Evolutionary conservation across 1,284 basidiomycete species (phyloP).

Genomic region (Cystobasidium pallidum): DNA sequence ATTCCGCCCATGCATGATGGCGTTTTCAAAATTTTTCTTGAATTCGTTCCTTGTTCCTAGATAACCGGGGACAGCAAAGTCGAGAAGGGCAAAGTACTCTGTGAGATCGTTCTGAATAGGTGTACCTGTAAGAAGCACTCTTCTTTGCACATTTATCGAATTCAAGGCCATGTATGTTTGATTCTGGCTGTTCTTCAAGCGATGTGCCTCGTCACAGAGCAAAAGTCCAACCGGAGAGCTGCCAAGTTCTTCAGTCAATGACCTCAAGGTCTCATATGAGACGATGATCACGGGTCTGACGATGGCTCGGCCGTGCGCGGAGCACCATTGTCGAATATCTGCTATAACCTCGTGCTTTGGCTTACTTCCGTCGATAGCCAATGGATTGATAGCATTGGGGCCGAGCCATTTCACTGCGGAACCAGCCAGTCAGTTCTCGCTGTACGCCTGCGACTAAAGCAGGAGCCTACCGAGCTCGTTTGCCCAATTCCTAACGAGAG

Average conservation of each 20-base stretch:
- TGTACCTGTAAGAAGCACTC: conserved; percentile 94
- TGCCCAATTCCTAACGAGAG: conserved; percentile 97
- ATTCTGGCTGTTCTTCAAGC: conserved; percentile 76
- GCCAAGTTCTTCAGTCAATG: conserved; percentile 72
- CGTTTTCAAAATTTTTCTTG: conserved; percentile 93
- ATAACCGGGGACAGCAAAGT: conserved; percentile 95
- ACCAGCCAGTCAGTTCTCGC: conserved; percentile 26
- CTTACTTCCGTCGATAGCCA: conserved; percentile 89
- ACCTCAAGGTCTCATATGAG: conserved; percentile 95
- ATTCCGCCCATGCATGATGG: conserved; percentile 91
- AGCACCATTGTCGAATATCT: conserved; percentile 82
- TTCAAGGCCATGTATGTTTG: conserved; percentile 84
- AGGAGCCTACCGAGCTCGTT: conserved; percentile 79
- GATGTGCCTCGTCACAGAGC: conserved; percentile 95
- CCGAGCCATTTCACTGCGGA: conserved; percentile 86
- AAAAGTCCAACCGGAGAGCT: conserved; percentile 84
- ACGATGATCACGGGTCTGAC: conserved; percentile 95
- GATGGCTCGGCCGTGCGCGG: conserved; percentile 80
- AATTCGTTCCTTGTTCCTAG: conserved; percentile 91
- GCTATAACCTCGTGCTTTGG: conserved; percentile 76
- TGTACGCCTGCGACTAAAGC: neutral
- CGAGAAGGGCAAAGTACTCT: conserved; percentile 64
- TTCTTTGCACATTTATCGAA: conserved; percentile 82
- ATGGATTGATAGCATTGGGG: conserved; percentile 72
- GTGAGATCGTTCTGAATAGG: conserved; percentile 70